A percentile compares a stretch with the other conserved stretches of the same genome.
phyloP scores from a whole-genome alignment of 202 grass and related monocot species.

The Schoenoplectus tabernaemontani region DNA sequence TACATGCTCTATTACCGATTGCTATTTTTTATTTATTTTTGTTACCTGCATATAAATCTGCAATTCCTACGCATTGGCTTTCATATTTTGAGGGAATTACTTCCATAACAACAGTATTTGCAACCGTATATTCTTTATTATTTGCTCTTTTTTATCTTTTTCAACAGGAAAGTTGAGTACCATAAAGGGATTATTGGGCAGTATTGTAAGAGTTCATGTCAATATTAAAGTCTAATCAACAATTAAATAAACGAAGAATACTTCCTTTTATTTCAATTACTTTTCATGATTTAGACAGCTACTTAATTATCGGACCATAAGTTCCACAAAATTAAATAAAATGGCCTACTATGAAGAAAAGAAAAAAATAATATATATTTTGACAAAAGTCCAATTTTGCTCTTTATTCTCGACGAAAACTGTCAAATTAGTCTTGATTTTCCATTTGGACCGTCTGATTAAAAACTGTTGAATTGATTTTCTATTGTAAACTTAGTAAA shows the following conservation, averaged over 20 bases:
- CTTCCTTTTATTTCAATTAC: not conserved
- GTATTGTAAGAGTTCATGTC: no score
- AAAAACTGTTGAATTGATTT: not conserved
- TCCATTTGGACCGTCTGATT: not conserved
- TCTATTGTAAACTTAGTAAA: not conserved
- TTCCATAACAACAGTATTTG: no score
- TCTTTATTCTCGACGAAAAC: not conserved
- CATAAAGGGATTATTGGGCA: no score
- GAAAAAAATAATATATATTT: no score
- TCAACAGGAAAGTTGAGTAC: no score
- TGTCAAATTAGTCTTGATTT: not conserved
- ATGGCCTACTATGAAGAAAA: not conserved
- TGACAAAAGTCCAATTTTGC: not conserved
- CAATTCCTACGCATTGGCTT: no score
- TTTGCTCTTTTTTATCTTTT: no score
- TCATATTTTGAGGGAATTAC: no score
- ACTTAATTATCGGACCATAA: not conserved
- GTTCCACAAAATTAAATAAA: not conserved
- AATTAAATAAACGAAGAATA: not conserved
- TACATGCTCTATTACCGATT: no score
- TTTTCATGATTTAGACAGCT: slow-evolving; percentile 2
- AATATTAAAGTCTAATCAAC: not conserved
- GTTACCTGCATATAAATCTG: no score
- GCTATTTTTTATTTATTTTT: no score
- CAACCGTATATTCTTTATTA: no score